Evolutionary conservation across 208 protist genomes (phyloP), one percentile per base, ranked within the genome.

Genomic region (Trichomonas tenax): DNA sequence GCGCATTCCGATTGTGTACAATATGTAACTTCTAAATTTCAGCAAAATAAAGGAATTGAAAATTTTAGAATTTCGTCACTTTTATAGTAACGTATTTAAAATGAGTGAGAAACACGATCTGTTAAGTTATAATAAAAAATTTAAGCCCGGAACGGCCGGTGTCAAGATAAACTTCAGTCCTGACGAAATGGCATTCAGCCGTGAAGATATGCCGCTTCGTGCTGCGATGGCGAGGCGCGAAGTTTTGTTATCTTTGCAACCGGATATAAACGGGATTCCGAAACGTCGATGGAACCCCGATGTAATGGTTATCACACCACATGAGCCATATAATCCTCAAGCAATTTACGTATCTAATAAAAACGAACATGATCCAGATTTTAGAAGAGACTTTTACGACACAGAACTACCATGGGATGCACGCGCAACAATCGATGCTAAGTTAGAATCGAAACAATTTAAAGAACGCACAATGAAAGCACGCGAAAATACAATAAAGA

Each of bases 361-460:
- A 93, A 93, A 93, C n/a, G 86, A 93, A 40, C 11, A 93, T 51
- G 86, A 93, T 93, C 86, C 86, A n/a, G 86, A 93, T 51, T 93
- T 93, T 51, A 93, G 86, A 93, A 34, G 86, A 34, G 86, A 93
- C n/a, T 93, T 93, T 93, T 93, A 93, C n/a, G 86, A 93, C 45
- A 23, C 86, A 93, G 14, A 41, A 58, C 44, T 93, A 34, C 44
- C 44, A 58, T 93, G 86, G 86, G 86, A 93, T 51, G 86, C 17
- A 40, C 15, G 15, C 1, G 44, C n/a, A 51, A 93, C 86, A 15
- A 93, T 93, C 15, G 34, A 93, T 93, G 0, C 0, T 36, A 93
- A 93, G 15, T 38, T 48, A 38, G 86, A 93, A 93, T 41, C 86
- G n/a, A 93, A 93, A 36, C 86, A 93, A 93, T 93, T 93, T 51